A percentile compares a stretch with the other conserved stretches of the same genome.
Evolutionary conservation across 2,329 filamentous ascomycete genomes (phyloP).

Genomic region (Fusarium dlaminii): DNA sequence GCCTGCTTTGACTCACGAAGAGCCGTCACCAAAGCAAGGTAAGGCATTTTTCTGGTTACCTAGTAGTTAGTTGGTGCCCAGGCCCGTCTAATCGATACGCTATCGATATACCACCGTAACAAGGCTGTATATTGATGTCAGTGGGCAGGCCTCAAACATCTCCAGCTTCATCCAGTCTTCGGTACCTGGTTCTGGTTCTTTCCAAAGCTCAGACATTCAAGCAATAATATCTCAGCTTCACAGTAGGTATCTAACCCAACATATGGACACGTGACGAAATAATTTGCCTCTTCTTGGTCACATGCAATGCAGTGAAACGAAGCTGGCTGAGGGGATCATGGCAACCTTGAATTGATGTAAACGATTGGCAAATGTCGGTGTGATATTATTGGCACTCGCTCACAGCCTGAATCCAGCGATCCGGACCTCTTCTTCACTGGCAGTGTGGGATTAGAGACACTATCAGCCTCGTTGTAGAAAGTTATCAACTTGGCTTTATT

Average conservation of each 20-base stretch:
- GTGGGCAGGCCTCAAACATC: slow-evolving; percentile 13
- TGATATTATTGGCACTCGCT: slow-evolving; percentile 27
- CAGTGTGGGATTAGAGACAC: slow-evolving; percentile 19
- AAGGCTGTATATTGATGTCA: slow-evolving; percentile 7
- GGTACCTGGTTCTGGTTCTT: not conserved
- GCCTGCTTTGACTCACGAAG: slow-evolving; percentile 21
- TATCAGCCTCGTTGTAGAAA: slow-evolving; percentile 27
- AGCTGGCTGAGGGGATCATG: not conserved
- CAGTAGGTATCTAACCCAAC: not conserved
- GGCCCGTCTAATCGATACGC: slow-evolving; percentile 13
- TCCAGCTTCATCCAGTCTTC: not conserved
- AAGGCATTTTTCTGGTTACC: not conserved
- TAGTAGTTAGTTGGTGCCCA: not conserved
- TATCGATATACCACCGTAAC: slow-evolving; percentile 15
- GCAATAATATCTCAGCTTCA: not conserved
- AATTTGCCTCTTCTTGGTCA: slow-evolving; percentile 27
- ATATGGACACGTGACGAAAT: slow-evolving; percentile 28
- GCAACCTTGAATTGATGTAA: slow-evolving; percentile 20
- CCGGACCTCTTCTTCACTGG: slow-evolving; percentile 25
- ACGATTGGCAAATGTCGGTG: slow-evolving; percentile 42
- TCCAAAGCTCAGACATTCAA: not conserved
- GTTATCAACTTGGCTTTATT: slow-evolving; percentile 2
- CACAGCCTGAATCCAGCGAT: slow-evolving; percentile 26
- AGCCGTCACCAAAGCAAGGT: slow-evolving; percentile 23
- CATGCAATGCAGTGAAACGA: slow-evolving; percentile 22